Evolutionary conservation across 75 land plant species (phyloP).

Genomic region (Pinus albicaulis): DNA sequence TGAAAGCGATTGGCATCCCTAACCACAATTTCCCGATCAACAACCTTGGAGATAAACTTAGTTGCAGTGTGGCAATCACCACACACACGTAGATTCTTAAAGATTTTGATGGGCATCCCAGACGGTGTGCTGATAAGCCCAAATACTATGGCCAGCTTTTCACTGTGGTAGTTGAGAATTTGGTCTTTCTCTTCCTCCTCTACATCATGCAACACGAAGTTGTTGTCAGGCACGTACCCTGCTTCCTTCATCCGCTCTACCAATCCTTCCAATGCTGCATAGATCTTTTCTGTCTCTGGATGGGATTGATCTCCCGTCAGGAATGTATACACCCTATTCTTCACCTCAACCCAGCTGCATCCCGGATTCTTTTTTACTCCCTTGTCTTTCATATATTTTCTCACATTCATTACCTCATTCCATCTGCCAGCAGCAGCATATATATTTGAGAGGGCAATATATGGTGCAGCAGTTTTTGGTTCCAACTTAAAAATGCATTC

Average conservation of each 20-base stretch:
- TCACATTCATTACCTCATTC: constrained; percentile 17
- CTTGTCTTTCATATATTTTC: constrained; percentile 14
- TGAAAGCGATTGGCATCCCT: constrained; percentile 24
- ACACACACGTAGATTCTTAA: constrained; percentile 22
- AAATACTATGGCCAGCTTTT: constrained; percentile 30
- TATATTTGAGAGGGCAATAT: constrained; percentile 20
- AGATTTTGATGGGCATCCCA: constrained; percentile 10
- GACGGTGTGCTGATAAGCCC: constrained; percentile 26
- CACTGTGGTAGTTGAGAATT: constrained; percentile 15
- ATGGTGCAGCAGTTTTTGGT: background rate
- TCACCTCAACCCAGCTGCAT: constrained; percentile 20
- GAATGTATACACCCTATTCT: constrained; percentile 9
- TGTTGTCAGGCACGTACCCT: background rate
- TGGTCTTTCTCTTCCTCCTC: constrained; percentile 10
- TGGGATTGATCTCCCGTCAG: constrained; percentile 7
- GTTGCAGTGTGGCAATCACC: constrained; percentile 23
- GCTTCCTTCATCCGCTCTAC: constrained; percentile 10
- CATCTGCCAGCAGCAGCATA: constrained; percentile 24
- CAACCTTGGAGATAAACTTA: constrained; percentile 26
- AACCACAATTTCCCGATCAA: constrained; percentile 11
- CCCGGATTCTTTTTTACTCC: constrained; percentile 13
- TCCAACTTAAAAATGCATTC: constrained; percentile 10
- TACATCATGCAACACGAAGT: constrained; percentile 19
- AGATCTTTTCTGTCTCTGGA: constrained; percentile 12
- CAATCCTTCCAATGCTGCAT: constrained; percentile 13